Conservation (phyloP, 163 green algal species). For the Botryococcus braunii region DNA sequence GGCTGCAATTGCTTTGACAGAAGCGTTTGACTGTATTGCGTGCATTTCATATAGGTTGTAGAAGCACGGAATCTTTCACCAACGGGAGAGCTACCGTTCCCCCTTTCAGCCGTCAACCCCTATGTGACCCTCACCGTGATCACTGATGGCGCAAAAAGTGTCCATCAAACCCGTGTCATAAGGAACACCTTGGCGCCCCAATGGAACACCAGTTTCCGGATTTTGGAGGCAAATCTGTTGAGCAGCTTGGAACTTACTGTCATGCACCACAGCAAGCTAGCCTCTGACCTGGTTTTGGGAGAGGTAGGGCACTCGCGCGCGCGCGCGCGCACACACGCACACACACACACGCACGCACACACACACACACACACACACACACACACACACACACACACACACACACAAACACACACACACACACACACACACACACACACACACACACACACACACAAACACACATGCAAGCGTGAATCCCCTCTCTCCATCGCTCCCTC, state of each 20-base stretch:
- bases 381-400: no score
- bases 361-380: no score
- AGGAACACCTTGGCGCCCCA: slow-evolving; percentile 16
- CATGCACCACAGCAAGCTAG: slow-evolving; percentile 27
- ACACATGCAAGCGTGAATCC: no score
- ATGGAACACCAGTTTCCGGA: slow-evolving; percentile 33
- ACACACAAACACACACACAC: no score
- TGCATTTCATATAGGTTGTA: no score
- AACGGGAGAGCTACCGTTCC: slow-evolving; percentile 14
- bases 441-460: no score
- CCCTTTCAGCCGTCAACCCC: slow-evolving; percentile 23
- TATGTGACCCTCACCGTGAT: slow-evolving; percentile 17
- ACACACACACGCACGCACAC: no score
- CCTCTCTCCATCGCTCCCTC: no score
- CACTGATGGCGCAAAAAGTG: slow-evolving; percentile 17
- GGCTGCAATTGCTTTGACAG: no score
- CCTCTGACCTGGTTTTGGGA: slow-evolving; percentile 29
- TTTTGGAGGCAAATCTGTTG: slow-evolving; percentile 19
- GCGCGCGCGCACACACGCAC: not conserved
- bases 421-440: no score
- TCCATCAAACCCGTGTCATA: slow-evolving; percentile 14
- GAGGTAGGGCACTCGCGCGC: slow-evolving; percentile 9
- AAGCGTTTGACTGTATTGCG: no score
- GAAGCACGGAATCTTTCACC: slow-evolving; percentile 31
- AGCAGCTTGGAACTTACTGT: slow-evolving; percentile 23